Base-by-base conservation (phyloP, 1,139 yeast species). In the Blastobotrys indianensis region DNA sequence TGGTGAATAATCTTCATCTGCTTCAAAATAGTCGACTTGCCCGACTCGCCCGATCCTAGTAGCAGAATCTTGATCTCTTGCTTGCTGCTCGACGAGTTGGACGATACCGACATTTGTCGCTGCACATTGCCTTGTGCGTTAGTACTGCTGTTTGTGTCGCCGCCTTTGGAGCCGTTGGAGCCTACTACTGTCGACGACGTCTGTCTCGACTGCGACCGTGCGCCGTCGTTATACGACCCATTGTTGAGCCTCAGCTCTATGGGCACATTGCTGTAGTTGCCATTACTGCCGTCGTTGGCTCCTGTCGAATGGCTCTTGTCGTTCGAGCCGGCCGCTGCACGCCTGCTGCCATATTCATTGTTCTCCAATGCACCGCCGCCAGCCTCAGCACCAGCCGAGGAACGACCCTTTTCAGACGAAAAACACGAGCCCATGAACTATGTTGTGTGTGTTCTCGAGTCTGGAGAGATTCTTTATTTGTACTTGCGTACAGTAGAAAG, bases 1-100 rank as follows among this genome's bases (percentile, higher is more conserved):
- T 80, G 84, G 59, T 82, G 87, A 50, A 82, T 72, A 47, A 82
- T 82, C 59, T 82, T 82, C 79, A 82, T 82, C 63, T 82, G 90
- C 60, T 82, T 82, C 38, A 82, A 76, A 49, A 82, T 79, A 20
- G 90, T 82, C 10, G 86, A 79, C 60, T 82, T 82, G 7, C 90
- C 90, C 52, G 83, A 76, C 59, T 82, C 90, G 3, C 90, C 90
- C 0, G 86, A 79, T 4, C 88, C 90, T 46, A 82, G 70, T 42
- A 82, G 69, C 37, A 82, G 69, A 43, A 83, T 75, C 62, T 82
- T 82, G 46, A 80, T 79, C 50, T 68, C 73, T 31, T 52, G 48
- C 25, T 40, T 42, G 13, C 30, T 39, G 15, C 33, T 12, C 16
- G 43, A 33, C 13, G 33, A 31, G 28, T n/a, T 38, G 13, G 48